Evolutionary conservation across 1,139 yeast species (phyloP).

Genomic region (Suhomyces yuchorum): DNA sequence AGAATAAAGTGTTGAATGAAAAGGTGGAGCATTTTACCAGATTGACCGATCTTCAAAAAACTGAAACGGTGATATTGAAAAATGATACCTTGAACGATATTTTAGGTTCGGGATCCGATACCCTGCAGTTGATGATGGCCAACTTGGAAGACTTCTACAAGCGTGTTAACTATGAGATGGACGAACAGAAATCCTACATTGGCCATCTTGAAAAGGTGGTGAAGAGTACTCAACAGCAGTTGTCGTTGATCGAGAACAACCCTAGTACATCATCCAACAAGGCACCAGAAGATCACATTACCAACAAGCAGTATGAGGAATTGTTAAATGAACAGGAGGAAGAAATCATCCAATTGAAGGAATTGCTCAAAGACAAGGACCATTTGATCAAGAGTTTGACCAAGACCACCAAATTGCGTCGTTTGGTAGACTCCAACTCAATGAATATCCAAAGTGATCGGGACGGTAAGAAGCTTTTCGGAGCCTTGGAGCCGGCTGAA

Average conservation of each 20-base stretch:
- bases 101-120: constrained; percentile 38
- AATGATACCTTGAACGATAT: constrained; percentile 58
- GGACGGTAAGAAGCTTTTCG: constrained; percentile 1
- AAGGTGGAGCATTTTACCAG: constrained; percentile 69
- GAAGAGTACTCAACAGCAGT: constrained; percentile 27
- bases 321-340: constrained; percentile 63
- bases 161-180: constrained; percentile 50
- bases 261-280: not conserved
- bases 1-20: constrained; percentile 62
- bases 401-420: constrained; percentile 56
- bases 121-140: constrained; percentile 44
- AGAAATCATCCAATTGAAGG: constrained; percentile 67
- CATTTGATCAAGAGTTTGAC: constrained; percentile 75
- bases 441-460: constrained; percentile 14
- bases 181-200: constrained; percentile 66
- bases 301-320: constrained; percentile 23
- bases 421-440: constrained; percentile 42
- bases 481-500: not conserved
- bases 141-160: constrained; percentile 51
- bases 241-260: constrained; percentile 9
- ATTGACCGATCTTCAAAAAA: constrained; percentile 57
- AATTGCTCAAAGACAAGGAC: constrained; percentile 66
- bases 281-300: constrained; percentile 3
- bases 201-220: constrained; percentile 63
- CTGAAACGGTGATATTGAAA: constrained; percentile 55